Base-by-base conservation (phyloP, 1,139 yeast species). In the Petasospora rhodanensis region DNA sequence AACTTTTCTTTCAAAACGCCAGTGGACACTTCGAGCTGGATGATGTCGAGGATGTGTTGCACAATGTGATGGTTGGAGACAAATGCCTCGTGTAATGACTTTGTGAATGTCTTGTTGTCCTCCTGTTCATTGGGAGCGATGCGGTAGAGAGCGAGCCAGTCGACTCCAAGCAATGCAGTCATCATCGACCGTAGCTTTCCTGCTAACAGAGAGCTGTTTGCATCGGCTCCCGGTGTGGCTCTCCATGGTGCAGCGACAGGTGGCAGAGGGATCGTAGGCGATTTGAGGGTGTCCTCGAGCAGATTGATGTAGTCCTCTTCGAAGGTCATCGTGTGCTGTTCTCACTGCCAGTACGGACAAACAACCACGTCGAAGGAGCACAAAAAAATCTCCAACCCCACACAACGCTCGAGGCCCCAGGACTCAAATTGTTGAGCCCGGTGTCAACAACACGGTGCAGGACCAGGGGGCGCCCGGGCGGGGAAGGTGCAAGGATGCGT, bases 231-330 rank as follows among this genome's bases (percentile, higher is more conserved):
- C n/a, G n/a, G n/a, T n/a, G n/a, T n/a, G n/a, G n/a, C n/a, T n/a
- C 36, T 27, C 34, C 32, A 33, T 3, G 37, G 32, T 2, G 31
- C 28, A 10, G 30, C 32, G 6, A 32, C 31, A 3, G 34, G 37
- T 5, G 40, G 40, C 5, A 32, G 28, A 9, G 13, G 4, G 7
- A 37, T 26, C 8, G 32, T 32, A 4, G 40, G 37, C 5, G 19
- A 14, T 31, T 11, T 18, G n/a, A 37, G 22, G 3, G 29, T 23
- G 14, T 33, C 35, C 10, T 12, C 26, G 11, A 37, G 26, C 16
- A 37, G 26, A 27, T 37, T 19, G 23, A 37, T 37, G 29, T 37
- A 37, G 24, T 33, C 31, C 13, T 33, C 28, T 9, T 27, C 32
- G 18, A 37, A 37, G n/a, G 19, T 11, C 32, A 35, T 35, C 19